Evolutionary conservation across 129 eudicot genomes (phyloP), one percentile per base, ranked within the genome.

Genomic region (Apium graveolens): DNA sequence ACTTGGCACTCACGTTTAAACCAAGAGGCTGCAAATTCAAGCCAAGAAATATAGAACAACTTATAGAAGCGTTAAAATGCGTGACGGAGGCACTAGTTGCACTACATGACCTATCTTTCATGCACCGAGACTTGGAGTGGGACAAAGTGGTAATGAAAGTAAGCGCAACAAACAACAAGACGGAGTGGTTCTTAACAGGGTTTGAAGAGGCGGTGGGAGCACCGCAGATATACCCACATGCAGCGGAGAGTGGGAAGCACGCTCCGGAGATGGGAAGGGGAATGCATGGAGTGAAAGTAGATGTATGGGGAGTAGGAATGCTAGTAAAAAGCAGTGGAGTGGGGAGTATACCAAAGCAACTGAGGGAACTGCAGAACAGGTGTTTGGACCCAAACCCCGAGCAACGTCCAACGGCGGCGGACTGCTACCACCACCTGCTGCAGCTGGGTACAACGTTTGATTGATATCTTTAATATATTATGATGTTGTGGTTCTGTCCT

Each of bases 351-450:
- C 92, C 93, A 0, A 89, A 86, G 75, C 76, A 83, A 77, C 76
- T 91, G 46, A 89, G 87, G 27, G 97, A 91, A 78, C 79, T 91
- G 89, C 95, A 91, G 81, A 88, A 80, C n/a, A 81, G 90, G 81
- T 91, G 97, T 78, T 62, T 89, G 88, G 97, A 89, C 69, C 88
- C 76, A n/a, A 91, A 89, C 84, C 91, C 97, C 14, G 97, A 91
- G 79, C 92, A 86, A 63, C 86, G 97, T 69, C 97, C 97, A 16
- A 89, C 97, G 86, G 97, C 97, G 83, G 97, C 97, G 73, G 97
- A 91, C 86, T 91, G 97, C 78, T 91, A 91, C 27, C 95, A 85
- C 84, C 97, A 91, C 86, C 87, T 91, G 92, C 70, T 84, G 85
- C 87, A 81, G 85, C 87, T 80, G 83, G 39, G 85, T 82, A 76